Conservation (phyloP, 2,329 filamentous ascomycete species). For the Colletotrichum graminicola region DNA sequence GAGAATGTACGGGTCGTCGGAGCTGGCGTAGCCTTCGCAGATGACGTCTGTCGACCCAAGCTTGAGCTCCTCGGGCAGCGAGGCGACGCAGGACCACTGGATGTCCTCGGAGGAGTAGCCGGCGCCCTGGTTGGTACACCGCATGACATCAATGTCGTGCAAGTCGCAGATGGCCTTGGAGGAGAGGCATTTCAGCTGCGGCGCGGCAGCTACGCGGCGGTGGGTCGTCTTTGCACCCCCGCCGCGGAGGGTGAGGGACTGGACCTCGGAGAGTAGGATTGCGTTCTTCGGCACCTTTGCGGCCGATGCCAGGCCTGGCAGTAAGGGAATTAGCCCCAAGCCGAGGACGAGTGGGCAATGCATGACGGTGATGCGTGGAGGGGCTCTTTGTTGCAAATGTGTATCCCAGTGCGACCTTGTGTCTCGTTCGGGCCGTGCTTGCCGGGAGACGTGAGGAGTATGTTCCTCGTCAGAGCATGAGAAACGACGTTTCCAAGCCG, state of each 20-base stretch:
- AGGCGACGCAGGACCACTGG: conserved; percentile 87
- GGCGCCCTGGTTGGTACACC: conserved; percentile 87
- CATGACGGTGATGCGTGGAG: conserved; percentile 44
- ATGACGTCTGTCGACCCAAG: conserved; percentile 90
- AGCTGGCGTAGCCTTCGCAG: conserved; percentile 86
- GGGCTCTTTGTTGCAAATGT: neutral
- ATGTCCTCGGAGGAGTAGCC: conserved; percentile 85
- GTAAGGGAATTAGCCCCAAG: conserved; percentile 34
- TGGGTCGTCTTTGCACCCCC: conserved; percentile 75
- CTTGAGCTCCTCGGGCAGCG: conserved; percentile 71
- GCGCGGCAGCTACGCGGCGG: conserved; percentile 81
- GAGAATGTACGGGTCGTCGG: conserved; percentile 87
- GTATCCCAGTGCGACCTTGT: neutral
- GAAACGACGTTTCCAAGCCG: neutral
- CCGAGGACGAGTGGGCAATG: conserved; percentile 45
- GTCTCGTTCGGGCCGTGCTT: conserved; percentile 15
- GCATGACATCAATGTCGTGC: conserved; percentile 84
- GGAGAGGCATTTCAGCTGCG: conserved; percentile 83
- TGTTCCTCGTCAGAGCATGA: conserved; percentile 12
- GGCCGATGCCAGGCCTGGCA: conserved; percentile 42
- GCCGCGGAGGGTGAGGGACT: conserved; percentile 81
- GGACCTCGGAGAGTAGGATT: conserved; percentile 72
- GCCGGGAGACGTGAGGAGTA: conserved; percentile 11
- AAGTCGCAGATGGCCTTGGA: conserved; percentile 73
- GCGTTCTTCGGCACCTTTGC: conserved; percentile 59